Percentiles rank a stretch among this genome's conserved stretches.
These are phyloP conservation scores for Plasmodium gonderi DNA, from an alignment of 169 alveolate species.

Conservation along the genomic window DNA sequence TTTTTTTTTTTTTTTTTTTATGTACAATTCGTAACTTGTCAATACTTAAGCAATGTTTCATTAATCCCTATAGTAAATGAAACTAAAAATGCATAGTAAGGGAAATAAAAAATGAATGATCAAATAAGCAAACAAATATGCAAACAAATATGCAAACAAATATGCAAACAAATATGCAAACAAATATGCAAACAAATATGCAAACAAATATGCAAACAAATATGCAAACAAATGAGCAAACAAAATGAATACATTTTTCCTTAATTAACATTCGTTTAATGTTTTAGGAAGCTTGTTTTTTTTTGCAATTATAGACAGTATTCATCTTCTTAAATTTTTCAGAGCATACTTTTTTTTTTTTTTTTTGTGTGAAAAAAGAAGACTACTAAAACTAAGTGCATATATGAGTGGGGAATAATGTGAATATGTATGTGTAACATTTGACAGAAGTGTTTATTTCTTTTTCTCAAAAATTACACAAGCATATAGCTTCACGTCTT, in stretches of 20 bases:
- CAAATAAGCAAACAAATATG: no score
- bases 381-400: not conserved
- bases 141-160: not conserved
- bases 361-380: not conserved
- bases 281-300: not conserved
- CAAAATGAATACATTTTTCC: not conserved
- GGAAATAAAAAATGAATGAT: not conserved
- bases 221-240: not conserved
- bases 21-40: not conserved
- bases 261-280: not conserved
- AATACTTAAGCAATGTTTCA: not conserved
- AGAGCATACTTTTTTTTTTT: not conserved
- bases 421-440: not conserved
- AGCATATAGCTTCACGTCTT: not conserved
- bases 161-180: not conserved
- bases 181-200: not conserved
- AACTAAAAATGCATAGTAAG: not conserved
- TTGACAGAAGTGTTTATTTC: not conserved
- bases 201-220: not conserved
- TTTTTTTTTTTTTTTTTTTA: conserved; percentile 1
- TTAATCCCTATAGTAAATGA: not conserved
- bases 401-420: not conserved
- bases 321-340: not conserved
- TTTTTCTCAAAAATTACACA: not conserved
- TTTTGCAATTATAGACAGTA: not conserved